A percentile compares a stretch with the other conserved stretches of the same genome.
These are phyloP conservation scores for Fusarium solani-melongenae DNA, from an alignment of 2,329 filamentous ascomycete genomes.

Conservation along the genomic window DNA sequence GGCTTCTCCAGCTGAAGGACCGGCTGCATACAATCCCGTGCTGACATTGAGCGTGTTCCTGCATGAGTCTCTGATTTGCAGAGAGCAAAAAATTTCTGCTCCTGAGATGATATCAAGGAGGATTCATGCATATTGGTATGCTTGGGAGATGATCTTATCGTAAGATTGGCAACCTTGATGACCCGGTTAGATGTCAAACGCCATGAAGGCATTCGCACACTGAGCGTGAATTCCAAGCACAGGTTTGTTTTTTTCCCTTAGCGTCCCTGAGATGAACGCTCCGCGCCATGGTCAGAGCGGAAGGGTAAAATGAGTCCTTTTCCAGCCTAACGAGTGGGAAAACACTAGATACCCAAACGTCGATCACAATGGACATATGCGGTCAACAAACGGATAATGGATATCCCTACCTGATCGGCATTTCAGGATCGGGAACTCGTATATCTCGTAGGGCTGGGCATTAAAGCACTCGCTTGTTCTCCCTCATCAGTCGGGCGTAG, in stretches of 20 bases:
- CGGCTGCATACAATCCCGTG: constrained; percentile 16
- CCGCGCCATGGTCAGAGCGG: constrained; percentile 14
- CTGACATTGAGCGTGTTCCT: constrained; percentile 11
- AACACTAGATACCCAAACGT: not conserved
- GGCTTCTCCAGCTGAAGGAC: constrained; percentile 32
- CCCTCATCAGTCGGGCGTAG: constrained; percentile 3
- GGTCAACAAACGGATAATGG: not conserved
- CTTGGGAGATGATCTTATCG: not conserved
- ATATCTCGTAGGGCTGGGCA: constrained; percentile 4
- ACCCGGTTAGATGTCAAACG: not conserved
- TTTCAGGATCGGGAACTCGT: not conserved
- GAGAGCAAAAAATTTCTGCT: not conserved
- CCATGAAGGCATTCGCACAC: not conserved
- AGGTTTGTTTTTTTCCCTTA: not conserved
- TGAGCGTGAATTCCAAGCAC: not conserved
- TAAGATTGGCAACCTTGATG: not conserved
- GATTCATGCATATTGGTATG: not conserved
- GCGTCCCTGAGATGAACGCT: not conserved
- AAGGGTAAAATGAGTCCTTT: constrained; percentile 9
- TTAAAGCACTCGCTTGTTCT: constrained; percentile 14
- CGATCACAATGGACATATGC: not conserved
- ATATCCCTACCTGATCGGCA: not conserved
- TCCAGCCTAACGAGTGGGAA: not conserved
- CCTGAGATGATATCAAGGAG: not conserved
- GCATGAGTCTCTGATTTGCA: not conserved